Evolutionary conservation across 2,329 filamentous ascomycete species (phyloP).

Genomic region (Xylaria sp.): DNA sequence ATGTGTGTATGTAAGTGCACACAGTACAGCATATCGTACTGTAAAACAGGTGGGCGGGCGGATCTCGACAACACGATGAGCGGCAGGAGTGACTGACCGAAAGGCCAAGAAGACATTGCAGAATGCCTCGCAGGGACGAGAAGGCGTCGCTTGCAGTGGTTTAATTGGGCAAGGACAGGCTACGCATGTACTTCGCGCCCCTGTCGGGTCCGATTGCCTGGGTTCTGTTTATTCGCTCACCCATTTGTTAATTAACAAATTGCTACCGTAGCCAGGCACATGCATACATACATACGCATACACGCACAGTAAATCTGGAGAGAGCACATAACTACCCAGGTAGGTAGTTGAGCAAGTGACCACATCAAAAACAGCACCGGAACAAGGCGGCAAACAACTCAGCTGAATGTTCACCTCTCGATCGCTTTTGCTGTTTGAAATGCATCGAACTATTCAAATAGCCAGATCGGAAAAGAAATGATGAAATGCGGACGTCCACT

Average conservation of each 20-base stretch:
- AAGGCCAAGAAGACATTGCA: neutral
- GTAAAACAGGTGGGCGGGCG: neutral
- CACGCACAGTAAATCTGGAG: neutral
- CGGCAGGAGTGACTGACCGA: conserved; percentile 17
- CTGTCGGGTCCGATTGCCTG: conserved; percentile 26
- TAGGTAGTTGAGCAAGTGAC: neutral
- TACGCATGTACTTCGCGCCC: conserved; percentile 6
- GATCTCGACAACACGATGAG: conserved; percentile 11
- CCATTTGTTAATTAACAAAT: conserved; percentile 20
- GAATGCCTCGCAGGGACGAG: neutral
- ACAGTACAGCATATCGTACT: neutral
- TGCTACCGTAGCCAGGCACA: conserved; percentile 17
- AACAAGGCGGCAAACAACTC: neutral
- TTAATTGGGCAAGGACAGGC: conserved; percentile 37
- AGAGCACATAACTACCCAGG: neutral
- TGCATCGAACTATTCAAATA: neutral
- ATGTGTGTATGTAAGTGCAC: neutral
- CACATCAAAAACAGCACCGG: conserved; percentile 14
- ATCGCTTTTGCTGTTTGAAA: conserved; percentile 5
- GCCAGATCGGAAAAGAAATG: neutral
- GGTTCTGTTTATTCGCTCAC: conserved; percentile 24
- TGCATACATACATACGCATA: neutral
- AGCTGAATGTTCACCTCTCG: neutral
- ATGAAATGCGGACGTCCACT: conserved; percentile 2
- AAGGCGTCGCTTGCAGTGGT: conserved; percentile 22